phyloP scores from a whole-genome alignment of 2,329 filamentous ascomycete species.

The Scytalidium lignicola region DNA sequence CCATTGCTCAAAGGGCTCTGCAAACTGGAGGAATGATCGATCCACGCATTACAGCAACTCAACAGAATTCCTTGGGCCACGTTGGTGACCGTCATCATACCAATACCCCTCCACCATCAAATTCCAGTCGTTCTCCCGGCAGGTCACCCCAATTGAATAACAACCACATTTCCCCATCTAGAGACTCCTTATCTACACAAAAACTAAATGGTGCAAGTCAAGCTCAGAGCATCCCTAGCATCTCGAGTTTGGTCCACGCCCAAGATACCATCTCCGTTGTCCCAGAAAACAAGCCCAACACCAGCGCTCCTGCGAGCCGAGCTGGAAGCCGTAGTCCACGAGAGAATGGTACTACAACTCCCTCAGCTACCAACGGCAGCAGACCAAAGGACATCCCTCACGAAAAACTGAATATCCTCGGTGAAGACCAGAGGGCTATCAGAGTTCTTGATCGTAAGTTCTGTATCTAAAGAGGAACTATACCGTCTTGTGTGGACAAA shows the following conservation, averaged over 20 bases:
- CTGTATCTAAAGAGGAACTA: conserved; percentile 24
- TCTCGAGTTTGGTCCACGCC: conserved; percentile 25
- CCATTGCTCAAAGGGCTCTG: conserved; percentile 22
- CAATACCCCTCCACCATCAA: conserved; percentile 15
- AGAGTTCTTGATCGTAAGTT: conserved; percentile 61
- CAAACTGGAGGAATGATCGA: conserved; percentile 21
- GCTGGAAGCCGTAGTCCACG: conserved; percentile 21
- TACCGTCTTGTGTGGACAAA: neutral
- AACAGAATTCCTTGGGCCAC: conserved; percentile 13
- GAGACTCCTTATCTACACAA: conserved; percentile 6
- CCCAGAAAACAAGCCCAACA: conserved; percentile 24
- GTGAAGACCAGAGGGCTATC: conserved; percentile 61
- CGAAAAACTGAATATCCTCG: conserved; percentile 44
- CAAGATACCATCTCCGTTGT: conserved; percentile 23
- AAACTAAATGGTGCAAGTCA: conserved; percentile 16
- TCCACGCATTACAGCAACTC: conserved; percentile 15
- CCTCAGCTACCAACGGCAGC: conserved; percentile 7
- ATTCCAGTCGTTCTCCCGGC: conserved; percentile 14
- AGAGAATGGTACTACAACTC: conserved; percentile 7
- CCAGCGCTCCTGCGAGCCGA: conserved; percentile 10
- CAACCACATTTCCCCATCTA: conserved; percentile 7
- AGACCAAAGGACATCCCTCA: conserved; percentile 50
- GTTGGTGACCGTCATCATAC: neutral
- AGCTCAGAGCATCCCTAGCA: conserved; percentile 26
- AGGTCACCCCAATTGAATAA: conserved; percentile 3